Conservation (phyloP, 805 yeast species). For the Scheffersomyces stipitis region DNA sequence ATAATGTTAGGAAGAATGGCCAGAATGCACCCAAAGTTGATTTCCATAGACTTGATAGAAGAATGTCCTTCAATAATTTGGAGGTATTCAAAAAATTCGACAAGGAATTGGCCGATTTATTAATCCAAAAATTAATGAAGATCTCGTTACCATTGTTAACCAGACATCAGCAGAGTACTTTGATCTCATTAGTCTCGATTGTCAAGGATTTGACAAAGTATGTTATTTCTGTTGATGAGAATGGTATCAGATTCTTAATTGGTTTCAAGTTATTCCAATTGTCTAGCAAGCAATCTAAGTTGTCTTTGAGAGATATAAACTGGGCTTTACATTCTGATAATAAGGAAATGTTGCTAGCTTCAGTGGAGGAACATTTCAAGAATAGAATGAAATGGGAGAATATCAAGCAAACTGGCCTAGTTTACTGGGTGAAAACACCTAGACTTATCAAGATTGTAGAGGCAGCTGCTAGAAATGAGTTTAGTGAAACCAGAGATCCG, state of each 20-base stretch:
- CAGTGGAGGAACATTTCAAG: conserved; percentile 45
- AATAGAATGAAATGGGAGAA: conserved; percentile 57
- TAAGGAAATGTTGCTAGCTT: conserved; percentile 60
- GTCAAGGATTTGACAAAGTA: conserved; percentile 53
- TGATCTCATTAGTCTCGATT: conserved; percentile 67
- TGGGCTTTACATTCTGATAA: conserved; percentile 89
- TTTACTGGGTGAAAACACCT: conserved; percentile 60
- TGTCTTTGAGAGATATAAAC: conserved; percentile 76
- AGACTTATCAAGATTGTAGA: conserved; percentile 51
- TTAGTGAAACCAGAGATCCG: conserved; percentile 66
- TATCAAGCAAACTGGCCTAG: conserved; percentile 60
- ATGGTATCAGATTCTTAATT: conserved; percentile 69
- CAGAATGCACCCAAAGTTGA: conserved; percentile 1
- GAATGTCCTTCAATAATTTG: not conserved
- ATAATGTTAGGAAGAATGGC: conserved; percentile 1
- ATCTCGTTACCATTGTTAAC: conserved; percentile 76
- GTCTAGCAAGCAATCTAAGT: conserved; percentile 46
- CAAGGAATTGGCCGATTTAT: conserved; percentile 41
- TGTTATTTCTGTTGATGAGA: conserved; percentile 49
- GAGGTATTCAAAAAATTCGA: conserved; percentile 31
- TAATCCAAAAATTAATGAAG: conserved; percentile 61
- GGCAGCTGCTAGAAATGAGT: conserved; percentile 69
- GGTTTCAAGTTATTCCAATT: conserved; percentile 67
- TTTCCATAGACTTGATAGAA: not conserved
- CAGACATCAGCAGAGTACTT: conserved; percentile 87